Evolutionary conservation across 192 early-diverging fungal genomes (phyloP).

Genomic region (Lobosporangium transversale): DNA sequence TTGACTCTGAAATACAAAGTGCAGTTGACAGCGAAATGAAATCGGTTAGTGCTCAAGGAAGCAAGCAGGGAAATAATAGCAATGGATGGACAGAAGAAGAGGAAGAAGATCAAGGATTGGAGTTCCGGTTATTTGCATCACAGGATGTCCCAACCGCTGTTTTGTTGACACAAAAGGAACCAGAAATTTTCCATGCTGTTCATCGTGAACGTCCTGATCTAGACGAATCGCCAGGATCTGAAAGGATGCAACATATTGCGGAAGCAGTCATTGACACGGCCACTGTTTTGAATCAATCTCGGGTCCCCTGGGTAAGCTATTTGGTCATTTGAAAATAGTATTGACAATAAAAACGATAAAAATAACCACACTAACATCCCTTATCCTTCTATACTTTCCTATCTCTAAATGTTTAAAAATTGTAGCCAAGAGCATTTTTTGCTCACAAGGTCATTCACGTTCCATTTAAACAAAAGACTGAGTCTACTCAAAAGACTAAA

Average conservation of each 20-base stretch:
- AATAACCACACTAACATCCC: not conserved
- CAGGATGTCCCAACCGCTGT: constrained; percentile 39
- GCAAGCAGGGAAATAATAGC: too few species aligned
- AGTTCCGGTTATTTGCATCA: constrained; percentile 40
- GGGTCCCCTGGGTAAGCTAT: constrained; percentile 42
- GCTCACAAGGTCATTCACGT: constrained; percentile 38
- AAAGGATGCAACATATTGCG: constrained; percentile 28
- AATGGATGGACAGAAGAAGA: too few species aligned
- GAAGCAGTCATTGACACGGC: constrained; percentile 30
- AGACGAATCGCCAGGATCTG: constrained; percentile 33
- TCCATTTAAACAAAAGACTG: constrained; percentile 7
- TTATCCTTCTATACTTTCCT: too few species aligned
- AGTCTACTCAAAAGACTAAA: not conserved
- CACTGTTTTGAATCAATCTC: constrained; percentile 13
- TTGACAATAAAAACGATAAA: not conserved
- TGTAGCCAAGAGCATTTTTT: constrained; percentile 37
- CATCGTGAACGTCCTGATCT: constrained; percentile 21
- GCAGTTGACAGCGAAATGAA: too few species aligned
- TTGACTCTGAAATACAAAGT: too few species aligned
- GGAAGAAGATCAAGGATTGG: constrained; percentile 20
- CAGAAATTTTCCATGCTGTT: constrained; percentile 3
- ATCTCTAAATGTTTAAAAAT: too few species aligned
- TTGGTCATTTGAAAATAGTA: not conserved
- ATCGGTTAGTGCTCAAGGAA: too few species aligned
- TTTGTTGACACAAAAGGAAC: constrained; percentile 5